phyloP scores from a whole-genome alignment of 257 asterid genomes.

The Salvia hispanica region DNA sequence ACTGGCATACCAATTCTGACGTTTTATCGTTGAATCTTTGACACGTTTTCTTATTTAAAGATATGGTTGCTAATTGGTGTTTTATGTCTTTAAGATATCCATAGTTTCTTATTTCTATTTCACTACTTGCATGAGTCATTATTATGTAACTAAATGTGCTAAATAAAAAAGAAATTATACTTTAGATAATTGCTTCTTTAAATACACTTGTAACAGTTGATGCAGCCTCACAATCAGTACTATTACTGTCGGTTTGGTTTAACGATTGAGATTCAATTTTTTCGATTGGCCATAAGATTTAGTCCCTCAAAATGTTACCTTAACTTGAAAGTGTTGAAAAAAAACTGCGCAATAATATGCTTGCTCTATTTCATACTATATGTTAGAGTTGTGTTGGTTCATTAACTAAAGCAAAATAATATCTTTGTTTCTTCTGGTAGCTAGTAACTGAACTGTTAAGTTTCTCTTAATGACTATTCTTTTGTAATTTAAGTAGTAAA shows the following conservation, averaged over 20 bases:
- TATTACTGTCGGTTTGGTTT: neutral
- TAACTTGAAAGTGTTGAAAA: neutral
- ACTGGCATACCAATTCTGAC: neutral
- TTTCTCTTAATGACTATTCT: no score
- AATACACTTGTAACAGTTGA: neutral
- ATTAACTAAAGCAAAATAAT: neutral
- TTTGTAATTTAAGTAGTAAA: no score
- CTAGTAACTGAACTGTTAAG: no score
- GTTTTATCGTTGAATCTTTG: slow-evolving; percentile 2
- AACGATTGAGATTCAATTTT: neutral
- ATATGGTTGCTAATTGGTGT: neutral
- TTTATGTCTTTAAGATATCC: neutral
- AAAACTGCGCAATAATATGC: neutral
- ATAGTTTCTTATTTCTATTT: no score
- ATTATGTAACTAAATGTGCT: neutral
- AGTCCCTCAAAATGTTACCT: neutral
- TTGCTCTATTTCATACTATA: neutral
- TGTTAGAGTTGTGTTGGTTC: neutral
- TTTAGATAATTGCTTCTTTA: neutral
- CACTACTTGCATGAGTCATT: neutral
- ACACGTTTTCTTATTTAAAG: neutral
- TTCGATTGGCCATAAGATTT: neutral
- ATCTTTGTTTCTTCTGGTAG: no score
- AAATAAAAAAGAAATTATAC: neutral
- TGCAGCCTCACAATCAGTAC: slow-evolving; percentile 1